Conservation (phyloP, 2,329 filamentous ascomycete species). For the Exophiala sideris region DNA sequence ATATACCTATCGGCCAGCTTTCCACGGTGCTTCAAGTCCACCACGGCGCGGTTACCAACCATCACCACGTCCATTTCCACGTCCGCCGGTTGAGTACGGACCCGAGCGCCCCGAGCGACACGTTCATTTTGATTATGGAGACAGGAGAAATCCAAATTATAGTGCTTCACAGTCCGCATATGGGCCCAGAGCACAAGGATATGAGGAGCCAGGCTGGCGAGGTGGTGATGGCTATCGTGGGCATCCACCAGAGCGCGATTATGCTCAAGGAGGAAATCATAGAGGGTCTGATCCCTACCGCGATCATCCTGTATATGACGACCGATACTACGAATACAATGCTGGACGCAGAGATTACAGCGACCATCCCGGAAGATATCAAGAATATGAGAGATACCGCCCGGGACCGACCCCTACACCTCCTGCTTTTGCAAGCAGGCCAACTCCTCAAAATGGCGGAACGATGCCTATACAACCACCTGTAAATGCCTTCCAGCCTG, state of each 20-base stretch:
- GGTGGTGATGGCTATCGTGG: neutral
- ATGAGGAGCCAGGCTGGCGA: conserved; percentile 1
- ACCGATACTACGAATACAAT: conserved; percentile 12
- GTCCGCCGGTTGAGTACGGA: neutral
- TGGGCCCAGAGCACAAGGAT: too few species aligned
- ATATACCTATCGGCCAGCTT: conserved; percentile 1
- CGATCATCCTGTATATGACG: conserved; percentile 9
- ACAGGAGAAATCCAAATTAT: neutral
- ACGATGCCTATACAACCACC: neutral
- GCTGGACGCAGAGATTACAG: conserved; percentile 6
- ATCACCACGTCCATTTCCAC: neutral
- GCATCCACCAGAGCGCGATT: neutral
- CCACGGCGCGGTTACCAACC: conserved; percentile 1
- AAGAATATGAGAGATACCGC: conserved; percentile 1
- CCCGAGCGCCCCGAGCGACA: conserved; percentile 7
- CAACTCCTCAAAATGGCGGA: neutral
- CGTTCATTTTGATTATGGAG: conserved; percentile 23
- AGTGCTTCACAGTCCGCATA: too few species aligned
- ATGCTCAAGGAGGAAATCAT: neutral
- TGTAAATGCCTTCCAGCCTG: neutral
- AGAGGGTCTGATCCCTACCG: conserved; percentile 4
- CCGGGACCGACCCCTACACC: neutral
- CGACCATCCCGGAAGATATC: conserved; percentile 4
- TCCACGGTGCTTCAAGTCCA: neutral
- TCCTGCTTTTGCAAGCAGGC: neutral